phyloP scores from a whole-genome alignment of 345 rosid genomes.

The Kernera saxatilis region DNA sequence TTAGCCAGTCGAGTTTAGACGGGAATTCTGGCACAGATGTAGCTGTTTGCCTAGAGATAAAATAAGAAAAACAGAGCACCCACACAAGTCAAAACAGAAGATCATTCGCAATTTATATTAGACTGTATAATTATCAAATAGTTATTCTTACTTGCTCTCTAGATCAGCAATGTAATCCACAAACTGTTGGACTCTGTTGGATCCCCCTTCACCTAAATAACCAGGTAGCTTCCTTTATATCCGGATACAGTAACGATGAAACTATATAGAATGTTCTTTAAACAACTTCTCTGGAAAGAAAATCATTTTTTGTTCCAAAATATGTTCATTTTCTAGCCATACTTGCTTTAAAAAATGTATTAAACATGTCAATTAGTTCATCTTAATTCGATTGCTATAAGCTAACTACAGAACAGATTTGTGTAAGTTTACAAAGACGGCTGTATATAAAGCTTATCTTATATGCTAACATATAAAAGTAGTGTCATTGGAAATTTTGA shows the following conservation, averaged over 20 bases:
- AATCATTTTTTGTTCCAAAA: not conserved
- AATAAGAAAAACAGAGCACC: not conserved
- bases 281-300: not conserved
- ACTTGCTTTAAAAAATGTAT: not conserved
- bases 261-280: not conserved
- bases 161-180: conserved; percentile 69
- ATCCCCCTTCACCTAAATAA: conserved; percentile 40
- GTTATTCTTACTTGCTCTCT: conserved; percentile 54
- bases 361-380: not conserved
- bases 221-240: not conserved
- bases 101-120: not conserved
- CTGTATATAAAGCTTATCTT: not conserved
- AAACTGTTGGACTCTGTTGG: conserved; percentile 60
- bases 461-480: not conserved
- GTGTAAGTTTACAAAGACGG: not conserved
- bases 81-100: not conserved
- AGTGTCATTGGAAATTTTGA: not conserved
- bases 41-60: conserved; percentile 50
- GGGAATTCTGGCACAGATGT: conserved; percentile 81
- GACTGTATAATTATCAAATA: not conserved
- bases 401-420: not conserved
- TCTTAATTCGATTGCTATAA: not conserved
- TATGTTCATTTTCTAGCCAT: not conserved
- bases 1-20: conserved; percentile 82
- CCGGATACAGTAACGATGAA: not conserved